Percentiles rank a stretch among this genome's conserved stretches.
phyloP scores from a whole-genome alignment of 495 filamentous ascomycete genomes.

The Patellaria atrata region DNA sequence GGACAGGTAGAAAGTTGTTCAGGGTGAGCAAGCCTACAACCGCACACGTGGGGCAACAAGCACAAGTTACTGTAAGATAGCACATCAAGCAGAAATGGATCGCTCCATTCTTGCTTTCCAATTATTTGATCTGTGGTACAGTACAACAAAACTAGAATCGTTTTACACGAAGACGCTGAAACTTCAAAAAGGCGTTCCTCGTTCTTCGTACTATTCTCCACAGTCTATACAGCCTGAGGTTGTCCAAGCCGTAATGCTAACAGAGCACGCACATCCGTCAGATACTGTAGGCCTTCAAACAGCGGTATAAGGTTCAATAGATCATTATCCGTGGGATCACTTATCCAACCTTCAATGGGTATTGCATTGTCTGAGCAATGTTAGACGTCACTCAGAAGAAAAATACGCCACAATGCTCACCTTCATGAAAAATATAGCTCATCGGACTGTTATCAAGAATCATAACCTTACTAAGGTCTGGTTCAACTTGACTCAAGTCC shows the following conservation, averaged over 20 bases:
- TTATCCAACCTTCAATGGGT: constrained; percentile 87
- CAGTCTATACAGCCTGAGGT: constrained; percentile 31
- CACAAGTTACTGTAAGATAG: too few relatives aligned
- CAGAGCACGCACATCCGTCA: constrained; percentile 82
- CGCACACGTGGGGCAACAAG: too few relatives aligned
- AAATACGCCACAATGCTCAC: constrained; percentile 33
- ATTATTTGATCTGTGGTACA: too few relatives aligned
- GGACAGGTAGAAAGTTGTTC: too few relatives aligned
- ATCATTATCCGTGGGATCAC: constrained; percentile 79
- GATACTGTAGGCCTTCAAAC: constrained; percentile 88
- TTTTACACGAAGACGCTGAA: too few relatives aligned
- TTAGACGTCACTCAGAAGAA: constrained; percentile 13
- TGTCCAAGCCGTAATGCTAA: constrained; percentile 80
- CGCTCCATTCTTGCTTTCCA: too few relatives aligned
- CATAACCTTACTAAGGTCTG: constrained; percentile 92
- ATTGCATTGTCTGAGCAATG: constrained; percentile 67
- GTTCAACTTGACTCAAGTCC: constrained; percentile 88
- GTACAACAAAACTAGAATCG: too few relatives aligned
- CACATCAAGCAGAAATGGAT: too few relatives aligned
- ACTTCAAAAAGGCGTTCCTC: too few relatives aligned
- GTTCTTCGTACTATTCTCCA: too few relatives aligned
- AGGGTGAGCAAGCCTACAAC: too few relatives aligned
- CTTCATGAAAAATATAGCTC: constrained; percentile 98
- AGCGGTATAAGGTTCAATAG: constrained; percentile 85
- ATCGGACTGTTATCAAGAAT: constrained; percentile 96